Evolutionary conservation across 257 asterid genomes (phyloP), one percentile per base, ranked within the genome.

Genomic region (Haberlea rhodopensis): DNA sequence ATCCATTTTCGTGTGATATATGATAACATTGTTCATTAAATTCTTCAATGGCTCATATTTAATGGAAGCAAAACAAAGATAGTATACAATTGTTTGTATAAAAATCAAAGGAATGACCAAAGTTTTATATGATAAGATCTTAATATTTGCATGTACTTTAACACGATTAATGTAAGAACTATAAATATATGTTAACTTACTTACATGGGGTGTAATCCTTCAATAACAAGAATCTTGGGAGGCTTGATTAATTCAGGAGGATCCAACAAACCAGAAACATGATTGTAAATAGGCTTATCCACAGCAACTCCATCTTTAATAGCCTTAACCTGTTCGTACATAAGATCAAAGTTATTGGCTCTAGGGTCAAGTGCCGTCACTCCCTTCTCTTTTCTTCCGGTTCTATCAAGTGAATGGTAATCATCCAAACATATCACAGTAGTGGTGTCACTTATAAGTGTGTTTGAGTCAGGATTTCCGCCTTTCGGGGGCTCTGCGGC

Each of bases 121-220:
- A 5, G 0, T 29, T 6, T 29, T 0, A 5, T 29, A 29, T 2
- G 7, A 29, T 8, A 8, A 5, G 34, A 5, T 7, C 34, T 5
- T 7, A 29, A 9, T 29, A 37, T 40, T 11, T 40, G 26, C 29
- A 63, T 23, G 55, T 10, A 13, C 7, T 8, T 5, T 11, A 22
- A 3, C 10, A 66, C 16, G 9, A 13, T n/a, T n/a, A n/a, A n/a
- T n/a, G n/a, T n/a, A n/a, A n/a, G n/a, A n/a, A n/a, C n/a, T 25
- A 45, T n/a, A n/a, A n/a, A n/a, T n/a, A n/a, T n/a, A n/a, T n/a
- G n/a, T n/a, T n/a, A n/a, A n/a, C n/a, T n/a, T n/a, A 78, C 97
- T 87, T 83, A 94, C 99, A 94, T 87, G 70, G 99, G 99, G 67
- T 94, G 99, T 22, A 94, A 75, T 10, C 99, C 99, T 84, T 94